These are phyloP conservation scores for Aspergillus pseudoterreus DNA, from an alignment of 2,329 filamentous ascomycete species.

Conservation along the genomic window DNA sequence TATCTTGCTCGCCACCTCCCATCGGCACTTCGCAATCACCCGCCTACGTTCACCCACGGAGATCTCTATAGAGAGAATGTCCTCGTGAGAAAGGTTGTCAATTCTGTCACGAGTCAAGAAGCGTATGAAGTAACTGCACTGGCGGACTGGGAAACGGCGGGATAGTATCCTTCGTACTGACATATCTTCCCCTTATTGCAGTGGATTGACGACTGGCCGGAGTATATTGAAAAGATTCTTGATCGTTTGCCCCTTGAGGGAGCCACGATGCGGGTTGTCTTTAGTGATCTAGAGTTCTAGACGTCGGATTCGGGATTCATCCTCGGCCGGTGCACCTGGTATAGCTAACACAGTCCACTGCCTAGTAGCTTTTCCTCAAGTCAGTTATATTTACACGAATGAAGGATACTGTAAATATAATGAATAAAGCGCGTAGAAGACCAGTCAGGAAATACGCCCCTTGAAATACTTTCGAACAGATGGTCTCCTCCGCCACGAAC, in stretches of 20 bases:
- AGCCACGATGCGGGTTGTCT: slow-evolving; percentile 19
- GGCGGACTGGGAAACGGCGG: slow-evolving; percentile 25
- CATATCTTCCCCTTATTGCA: slow-evolving; percentile 18
- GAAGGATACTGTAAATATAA: too few species aligned
- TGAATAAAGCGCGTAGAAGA: too few species aligned
- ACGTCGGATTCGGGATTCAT: too few species aligned
- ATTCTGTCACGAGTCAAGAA: slow-evolving; percentile 11
- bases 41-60: slow-evolving; percentile 20
- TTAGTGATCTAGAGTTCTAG: slow-evolving; percentile 19
- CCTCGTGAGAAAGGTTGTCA: slow-evolving; percentile 13
- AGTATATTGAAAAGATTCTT: slow-evolving; percentile 20
- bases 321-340: too few species aligned
- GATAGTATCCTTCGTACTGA: slow-evolving; percentile 26
- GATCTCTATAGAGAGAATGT: slow-evolving; percentile 22
- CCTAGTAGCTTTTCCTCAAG: too few species aligned
- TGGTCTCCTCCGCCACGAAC: too few species aligned
- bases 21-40: slow-evolving; percentile 16
- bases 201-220: slow-evolving; percentile 24
- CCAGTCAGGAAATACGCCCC: too few species aligned
- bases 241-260: slow-evolving; percentile 20
- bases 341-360: too few species aligned
- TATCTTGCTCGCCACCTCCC: slow-evolving; percentile 18
- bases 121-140: slow-evolving; percentile 17
- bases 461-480: too few species aligned
- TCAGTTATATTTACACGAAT: too few species aligned